Percentiles rank a stretch among this genome's conserved stretches.
phyloP scores from a whole-genome alignment of 441 rosid genomes.

The Macaranga tanarius region DNA sequence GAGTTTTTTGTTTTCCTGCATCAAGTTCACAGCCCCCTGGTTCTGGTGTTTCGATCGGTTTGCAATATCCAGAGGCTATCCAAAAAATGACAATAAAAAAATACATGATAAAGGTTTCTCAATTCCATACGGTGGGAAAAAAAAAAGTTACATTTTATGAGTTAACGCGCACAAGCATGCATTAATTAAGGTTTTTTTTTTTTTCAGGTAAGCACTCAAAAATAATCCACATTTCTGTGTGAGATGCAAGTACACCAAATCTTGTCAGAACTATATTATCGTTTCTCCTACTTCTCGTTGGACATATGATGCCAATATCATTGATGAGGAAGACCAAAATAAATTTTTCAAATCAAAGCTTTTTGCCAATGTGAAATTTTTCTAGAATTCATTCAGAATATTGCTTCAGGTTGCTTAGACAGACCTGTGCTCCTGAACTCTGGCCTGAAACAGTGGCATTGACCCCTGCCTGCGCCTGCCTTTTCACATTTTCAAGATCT shows the following conservation, averaged over 20 bases:
- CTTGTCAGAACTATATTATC: too few relatives aligned
- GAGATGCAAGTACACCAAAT: too few relatives aligned
- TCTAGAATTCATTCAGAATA: background rate
- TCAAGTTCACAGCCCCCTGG: slow-evolving; percentile 46
- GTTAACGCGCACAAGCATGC: background rate
- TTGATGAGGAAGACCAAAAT: background rate
- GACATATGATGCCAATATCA: background rate
- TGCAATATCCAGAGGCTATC: slow-evolving; percentile 35
- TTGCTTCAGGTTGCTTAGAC: slow-evolving; percentile 2
- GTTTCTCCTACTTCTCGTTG: too few relatives aligned
- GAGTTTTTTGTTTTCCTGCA: slow-evolving; percentile 70
- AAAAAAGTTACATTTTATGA: background rate
- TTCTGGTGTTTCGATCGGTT: slow-evolving; percentile 29
- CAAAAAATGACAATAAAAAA: too few relatives aligned
- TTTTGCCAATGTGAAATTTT: background rate
- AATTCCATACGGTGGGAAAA: background rate
- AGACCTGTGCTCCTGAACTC: slow-evolving; percentile 39
- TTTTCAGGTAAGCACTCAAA: background rate
- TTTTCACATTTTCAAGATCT: slow-evolving; percentile 39
- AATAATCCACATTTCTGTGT: background rate
- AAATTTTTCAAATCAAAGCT: background rate
- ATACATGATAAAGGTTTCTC: background rate
- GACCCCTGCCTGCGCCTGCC: slow-evolving; percentile 31
- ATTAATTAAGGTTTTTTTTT: too few relatives aligned
- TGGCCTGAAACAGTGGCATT: slow-evolving; percentile 26